These are phyloP conservation scores for Microcyclospora tardicrescens DNA, from an alignment of 2,329 filamentous ascomycete species.

Conservation along the genomic window DNA sequence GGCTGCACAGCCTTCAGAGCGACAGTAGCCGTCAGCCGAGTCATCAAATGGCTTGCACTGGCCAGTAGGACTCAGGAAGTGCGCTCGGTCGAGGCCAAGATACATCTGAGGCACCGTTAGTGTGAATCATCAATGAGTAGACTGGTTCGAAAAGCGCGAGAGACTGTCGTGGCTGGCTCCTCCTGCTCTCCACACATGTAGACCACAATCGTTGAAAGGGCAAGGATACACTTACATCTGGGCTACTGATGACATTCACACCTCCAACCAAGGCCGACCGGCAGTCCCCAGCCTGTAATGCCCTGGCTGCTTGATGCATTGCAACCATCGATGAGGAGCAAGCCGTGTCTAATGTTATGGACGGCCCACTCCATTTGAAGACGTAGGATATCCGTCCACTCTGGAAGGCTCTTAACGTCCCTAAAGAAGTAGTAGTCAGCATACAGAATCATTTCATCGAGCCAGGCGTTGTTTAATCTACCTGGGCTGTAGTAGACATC, in stretches of 20 bases:
- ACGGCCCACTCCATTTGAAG: slow-evolving; percentile 32
- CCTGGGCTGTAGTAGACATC: too few species aligned
- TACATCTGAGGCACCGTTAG: slow-evolving; percentile 6
- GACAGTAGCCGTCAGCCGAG: slow-evolving; percentile 21
- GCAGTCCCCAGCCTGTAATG: slow-evolving; percentile 19
- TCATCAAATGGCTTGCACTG: slow-evolving; percentile 31
- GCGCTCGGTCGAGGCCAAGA: slow-evolving; percentile 17
- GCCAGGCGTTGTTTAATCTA: slow-evolving; percentile 18
- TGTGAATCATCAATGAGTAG: slow-evolving; percentile 5
- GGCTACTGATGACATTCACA: slow-evolving; percentile 20
- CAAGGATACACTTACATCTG: slow-evolving; percentile 6
- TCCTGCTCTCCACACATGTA: not conserved
- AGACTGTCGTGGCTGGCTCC: not conserved
- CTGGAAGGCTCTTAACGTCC: slow-evolving; percentile 17
- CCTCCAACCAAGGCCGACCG: slow-evolving; percentile 25
- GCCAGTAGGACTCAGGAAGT: slow-evolving; percentile 33
- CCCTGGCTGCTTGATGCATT: slow-evolving; percentile 19
- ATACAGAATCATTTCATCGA: slow-evolving; percentile 12
- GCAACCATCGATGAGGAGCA: slow-evolving; percentile 23
- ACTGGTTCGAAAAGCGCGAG: not conserved
- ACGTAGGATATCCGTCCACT: slow-evolving; percentile 27
- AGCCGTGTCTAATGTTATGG: slow-evolving; percentile 23
- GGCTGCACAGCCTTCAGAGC: slow-evolving; percentile 6
- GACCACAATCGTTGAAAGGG: not conserved
- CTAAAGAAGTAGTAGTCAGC: slow-evolving; percentile 12